A percentile compares a stretch with the other conserved stretches of the same genome.
Evolutionary conservation across 176 grass and related monocot genomes (phyloP).

Genomic region (Puccinellia tenuiflora): DNA sequence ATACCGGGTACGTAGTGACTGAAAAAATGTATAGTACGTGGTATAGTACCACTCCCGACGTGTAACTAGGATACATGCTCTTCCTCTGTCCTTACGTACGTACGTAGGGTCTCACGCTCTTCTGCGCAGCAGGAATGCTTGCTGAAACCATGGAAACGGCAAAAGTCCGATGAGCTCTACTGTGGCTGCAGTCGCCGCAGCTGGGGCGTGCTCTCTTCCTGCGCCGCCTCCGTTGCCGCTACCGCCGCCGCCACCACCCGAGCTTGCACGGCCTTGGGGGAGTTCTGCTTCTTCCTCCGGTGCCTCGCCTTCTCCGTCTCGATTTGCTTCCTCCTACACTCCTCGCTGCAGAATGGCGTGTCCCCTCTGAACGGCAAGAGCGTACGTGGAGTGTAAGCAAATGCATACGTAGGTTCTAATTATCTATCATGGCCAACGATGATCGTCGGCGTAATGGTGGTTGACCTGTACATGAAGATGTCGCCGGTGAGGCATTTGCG

Average conservation of each 20-base stretch:
- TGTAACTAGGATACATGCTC: constrained; percentile 15
- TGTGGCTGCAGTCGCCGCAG: constrained; percentile 19
- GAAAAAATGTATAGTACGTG: not conserved
- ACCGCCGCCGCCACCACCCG: not conserved
- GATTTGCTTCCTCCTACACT: constrained; percentile 88
- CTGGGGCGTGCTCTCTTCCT: constrained; percentile 21
- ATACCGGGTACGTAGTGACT: not conserved
- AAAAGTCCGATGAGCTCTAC: constrained; percentile 10
- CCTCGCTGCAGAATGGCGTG: constrained; percentile 90
- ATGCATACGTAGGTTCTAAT: not conserved
- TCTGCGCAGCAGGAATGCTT: not conserved
- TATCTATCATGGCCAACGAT: no score
- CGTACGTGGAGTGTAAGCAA: not conserved
- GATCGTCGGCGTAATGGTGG: not conserved
- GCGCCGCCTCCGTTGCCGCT: not conserved
- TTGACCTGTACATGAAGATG: constrained; percentile 62
- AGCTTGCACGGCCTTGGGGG: not conserved
- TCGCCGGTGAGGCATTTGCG: constrained; percentile 45
- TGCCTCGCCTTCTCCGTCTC: constrained; percentile 42
- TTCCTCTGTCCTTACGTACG: not conserved
- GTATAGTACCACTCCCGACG: constrained; percentile 1
- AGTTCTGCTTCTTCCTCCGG: constrained; percentile 49
- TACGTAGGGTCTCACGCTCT: not conserved
- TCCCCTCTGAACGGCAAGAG: constrained; percentile 49
- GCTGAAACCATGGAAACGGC: not conserved